phyloP scores from a whole-genome alignment of 202 grass and related monocot genomes.

The Schoenoplectus tabernaemontani region DNA sequence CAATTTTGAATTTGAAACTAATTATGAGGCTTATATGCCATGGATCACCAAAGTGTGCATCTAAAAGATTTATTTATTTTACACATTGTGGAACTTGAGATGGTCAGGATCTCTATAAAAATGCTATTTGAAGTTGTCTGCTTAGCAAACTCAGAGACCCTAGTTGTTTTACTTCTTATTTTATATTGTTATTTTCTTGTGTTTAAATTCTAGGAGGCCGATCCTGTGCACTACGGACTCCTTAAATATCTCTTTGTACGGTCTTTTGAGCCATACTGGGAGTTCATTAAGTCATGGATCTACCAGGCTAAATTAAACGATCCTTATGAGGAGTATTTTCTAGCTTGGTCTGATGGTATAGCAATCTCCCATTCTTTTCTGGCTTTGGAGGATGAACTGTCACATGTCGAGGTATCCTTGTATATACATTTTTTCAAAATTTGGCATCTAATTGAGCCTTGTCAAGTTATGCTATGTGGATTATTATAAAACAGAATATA shows the following conservation, averaged over 20 bases:
- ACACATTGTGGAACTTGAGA: slow-evolving; percentile 3
- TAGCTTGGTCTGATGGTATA: slow-evolving; percentile 19
- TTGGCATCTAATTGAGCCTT: neutral
- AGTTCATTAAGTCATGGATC: slow-evolving; percentile 97
- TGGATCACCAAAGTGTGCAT: neutral
- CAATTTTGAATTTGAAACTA: neutral
- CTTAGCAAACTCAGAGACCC: neutral
- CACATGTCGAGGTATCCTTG: slow-evolving; percentile 26
- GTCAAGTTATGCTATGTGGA: neutral
- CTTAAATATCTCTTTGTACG: slow-evolving; percentile 76
- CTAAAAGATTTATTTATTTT: neutral
- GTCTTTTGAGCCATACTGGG: slow-evolving; percentile 81
- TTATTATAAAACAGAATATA: neutral
- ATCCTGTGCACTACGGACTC: slow-evolving; percentile 75
- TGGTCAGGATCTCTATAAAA: neutral
- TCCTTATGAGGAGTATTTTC: slow-evolving; percentile 84
- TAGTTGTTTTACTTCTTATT: neutral
- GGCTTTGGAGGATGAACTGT: neutral
- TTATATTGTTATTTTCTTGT: slow-evolving; percentile 2
- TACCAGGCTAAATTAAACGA: slow-evolving; percentile 67
- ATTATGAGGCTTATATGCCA: neutral
- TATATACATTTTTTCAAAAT: slow-evolving; percentile 1
- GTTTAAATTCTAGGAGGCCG: slow-evolving; percentile 62
- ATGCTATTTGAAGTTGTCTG: neutral
- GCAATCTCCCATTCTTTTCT: neutral